Base-by-base conservation (phyloP, 2,329 filamentous ascomycete genomes). In the Ophiostoma angusticollis region DNA sequence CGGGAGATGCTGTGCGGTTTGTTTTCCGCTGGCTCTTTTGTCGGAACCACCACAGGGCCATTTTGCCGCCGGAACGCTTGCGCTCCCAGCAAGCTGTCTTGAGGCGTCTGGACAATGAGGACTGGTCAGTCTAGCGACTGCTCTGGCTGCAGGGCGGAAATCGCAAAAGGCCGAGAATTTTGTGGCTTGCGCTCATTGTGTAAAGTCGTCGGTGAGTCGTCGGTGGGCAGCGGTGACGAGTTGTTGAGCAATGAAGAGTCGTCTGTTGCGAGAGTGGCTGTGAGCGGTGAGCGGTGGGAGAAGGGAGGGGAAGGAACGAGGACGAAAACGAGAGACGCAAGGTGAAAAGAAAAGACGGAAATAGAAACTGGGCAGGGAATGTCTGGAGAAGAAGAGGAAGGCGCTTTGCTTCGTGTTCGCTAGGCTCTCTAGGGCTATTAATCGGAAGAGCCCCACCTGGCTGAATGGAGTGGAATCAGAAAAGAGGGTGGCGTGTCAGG, bases 41-140 rank as follows among this genome's bases (percentile, higher is more conserved):
- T 60, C 78, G 70, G 60, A 93, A 93, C 45, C 79, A 83, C 85
- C 84, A 93, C 59, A 87, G 65, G 56, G 79, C 75, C 83, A 89
- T 89, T 14, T 40, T 35, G 35, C n/a, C 11, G 28, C 22, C 6
- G 13, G 29, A 13, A 12, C 25, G 30, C 33, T 31, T 19, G 17
- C 16, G 30, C 19, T 19, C 16, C 12, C 19, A 21, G 33, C 22
- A 28, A 28, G 32, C 27, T 18, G 31, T 25, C 24, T 23, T 22
- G n/a, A 31, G 31, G 19, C 22, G 31, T 5, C 16, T 16, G n/a
- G 29, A 38, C 30, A 31, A 18, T 22, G 16, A 23, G 12, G 18
- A 9, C 24, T 13, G 19, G 31, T 12, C 30, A 14, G 18, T 35
- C 18, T 25, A 39, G 14, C 31, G 14, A 25, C 12, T 18, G 19